Conservation (phyloP, 1,284 basidiomycete genomes). For the Malassezia cuniculi region DNA sequence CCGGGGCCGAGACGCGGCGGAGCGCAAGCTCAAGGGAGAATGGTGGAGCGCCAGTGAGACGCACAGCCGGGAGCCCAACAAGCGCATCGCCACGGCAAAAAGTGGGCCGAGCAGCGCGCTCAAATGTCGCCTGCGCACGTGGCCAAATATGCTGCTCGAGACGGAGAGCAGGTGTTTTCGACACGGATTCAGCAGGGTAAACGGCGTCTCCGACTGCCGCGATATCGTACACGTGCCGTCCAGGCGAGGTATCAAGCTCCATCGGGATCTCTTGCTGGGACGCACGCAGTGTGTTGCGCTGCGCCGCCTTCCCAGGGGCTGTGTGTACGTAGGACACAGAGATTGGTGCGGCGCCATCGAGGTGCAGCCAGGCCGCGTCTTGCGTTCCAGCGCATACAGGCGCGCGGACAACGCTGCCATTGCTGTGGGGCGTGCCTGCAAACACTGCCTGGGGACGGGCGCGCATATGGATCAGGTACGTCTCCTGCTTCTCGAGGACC, state of each 20-base stretch:
- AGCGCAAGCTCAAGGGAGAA: constrained; percentile 69
- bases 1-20: constrained; percentile 50
- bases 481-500: constrained; percentile 54
- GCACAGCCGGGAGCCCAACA: constrained; percentile 47
- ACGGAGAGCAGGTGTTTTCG: constrained; percentile 46
- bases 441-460: constrained; percentile 53
- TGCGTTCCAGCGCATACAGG: constrained; percentile 68
- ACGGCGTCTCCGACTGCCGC: constrained; percentile 72
- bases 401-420: constrained; percentile 50
- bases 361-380: constrained; percentile 65
- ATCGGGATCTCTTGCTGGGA: constrained; percentile 69
- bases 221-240: constrained; percentile 75
- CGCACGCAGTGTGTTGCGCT: constrained; percentile 57
- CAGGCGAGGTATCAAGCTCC: constrained; percentile 67
- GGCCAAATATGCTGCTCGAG: constrained; percentile 32
- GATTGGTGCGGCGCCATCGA: constrained; percentile 53
- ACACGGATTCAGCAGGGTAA: constrained; percentile 52
- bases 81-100: constrained; percentile 49
- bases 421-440: constrained; percentile 17
- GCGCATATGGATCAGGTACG: constrained; percentile 62
- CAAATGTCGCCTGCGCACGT: constrained; percentile 22
- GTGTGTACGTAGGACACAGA: constrained; percentile 25
- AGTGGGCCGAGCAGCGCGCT: constrained; percentile 48
- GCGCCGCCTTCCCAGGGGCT: constrained; percentile 12
- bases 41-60: constrained; percentile 60